phyloP scores from a whole-genome alignment of 768 basidiomycete species.

The Boletellus ananas region DNA sequence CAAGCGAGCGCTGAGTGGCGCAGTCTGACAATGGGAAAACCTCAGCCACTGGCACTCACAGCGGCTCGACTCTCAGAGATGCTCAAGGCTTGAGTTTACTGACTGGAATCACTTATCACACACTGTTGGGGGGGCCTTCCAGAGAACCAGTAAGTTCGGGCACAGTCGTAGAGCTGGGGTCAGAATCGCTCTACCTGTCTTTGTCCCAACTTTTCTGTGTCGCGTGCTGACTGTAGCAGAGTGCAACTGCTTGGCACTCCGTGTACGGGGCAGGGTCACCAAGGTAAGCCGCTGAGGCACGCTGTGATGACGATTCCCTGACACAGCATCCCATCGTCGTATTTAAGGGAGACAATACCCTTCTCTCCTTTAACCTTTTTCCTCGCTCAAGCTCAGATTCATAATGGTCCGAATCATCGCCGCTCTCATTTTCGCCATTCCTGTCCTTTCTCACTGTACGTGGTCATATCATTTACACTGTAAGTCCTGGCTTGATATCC shows the following conservation, averaged over 20 bases:
- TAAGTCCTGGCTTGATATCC: background rate
- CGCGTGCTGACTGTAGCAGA: background rate
- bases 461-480: background rate
- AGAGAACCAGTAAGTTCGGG: background rate
- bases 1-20: too few relatives aligned
- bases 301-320: background rate
- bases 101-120: too few relatives aligned
- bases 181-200: too few relatives aligned
- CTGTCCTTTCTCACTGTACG: slow-evolving; percentile 13
- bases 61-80: too few relatives aligned
- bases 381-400: background rate
- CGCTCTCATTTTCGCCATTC: slow-evolving; percentile 13
- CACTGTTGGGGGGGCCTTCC: background rate
- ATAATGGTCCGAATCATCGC: slow-evolving; percentile 23
- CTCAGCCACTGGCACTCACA: too few relatives aligned
- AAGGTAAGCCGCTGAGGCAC: background rate
- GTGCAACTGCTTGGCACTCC: background rate
- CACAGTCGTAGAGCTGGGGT: too few relatives aligned
- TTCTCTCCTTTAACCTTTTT: background rate
- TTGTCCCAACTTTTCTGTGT: background rate
- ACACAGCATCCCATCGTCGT: background rate
- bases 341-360: background rate
- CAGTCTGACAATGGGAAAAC: background rate
- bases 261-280: slow-evolving; percentile 4
- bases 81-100: too few relatives aligned